Conservation (phyloP, 169 alveolate species). For the Plasmodium reichenowi region DNA sequence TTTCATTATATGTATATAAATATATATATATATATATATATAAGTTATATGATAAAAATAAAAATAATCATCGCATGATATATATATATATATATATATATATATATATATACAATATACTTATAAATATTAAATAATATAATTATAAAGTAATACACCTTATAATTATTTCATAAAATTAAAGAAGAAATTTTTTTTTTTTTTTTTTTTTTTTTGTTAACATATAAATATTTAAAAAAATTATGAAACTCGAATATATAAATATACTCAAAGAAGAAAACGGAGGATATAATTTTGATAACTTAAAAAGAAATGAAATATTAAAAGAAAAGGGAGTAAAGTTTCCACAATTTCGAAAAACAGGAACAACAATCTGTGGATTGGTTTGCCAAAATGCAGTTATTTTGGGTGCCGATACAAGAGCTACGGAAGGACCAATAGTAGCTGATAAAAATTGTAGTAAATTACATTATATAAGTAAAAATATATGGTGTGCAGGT, state of each 20-base stretch:
- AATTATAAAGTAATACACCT: too few species aligned
- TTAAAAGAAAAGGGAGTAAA: conserved; percentile 64
- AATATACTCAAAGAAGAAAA: conserved; percentile 71
- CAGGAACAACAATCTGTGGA: conserved; percentile 99
- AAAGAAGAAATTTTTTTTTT: not conserved
- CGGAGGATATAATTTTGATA: conserved; percentile 76
- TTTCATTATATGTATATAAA: too few species aligned
- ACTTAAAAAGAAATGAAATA: conserved; percentile 72
- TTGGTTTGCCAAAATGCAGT: conserved; percentile 95
- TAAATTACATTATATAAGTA: conserved; percentile 96
- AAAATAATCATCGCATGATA: too few species aligned
- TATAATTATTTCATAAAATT: too few species aligned
- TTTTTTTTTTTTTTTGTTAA: not conserved
- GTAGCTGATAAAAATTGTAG: conserved; percentile 98
- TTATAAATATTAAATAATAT: too few species aligned
- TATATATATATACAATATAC: too few species aligned
- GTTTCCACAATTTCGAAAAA: conserved; percentile 78
- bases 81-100: too few species aligned
- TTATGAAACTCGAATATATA: conserved; percentile 72
- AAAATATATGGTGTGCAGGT: conserved; percentile 97
- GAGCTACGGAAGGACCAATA: conserved; percentile 91
- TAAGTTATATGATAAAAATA: too few species aligned
- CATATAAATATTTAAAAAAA: conserved; percentile 3
- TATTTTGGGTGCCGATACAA: conserved; percentile 98
- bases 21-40: too few species aligned